Evolutionary conservation across 2,329 filamentous ascomycete genomes (phyloP), one percentile per base, ranked within the genome.

Genomic region (Bipolaris victoriae): DNA sequence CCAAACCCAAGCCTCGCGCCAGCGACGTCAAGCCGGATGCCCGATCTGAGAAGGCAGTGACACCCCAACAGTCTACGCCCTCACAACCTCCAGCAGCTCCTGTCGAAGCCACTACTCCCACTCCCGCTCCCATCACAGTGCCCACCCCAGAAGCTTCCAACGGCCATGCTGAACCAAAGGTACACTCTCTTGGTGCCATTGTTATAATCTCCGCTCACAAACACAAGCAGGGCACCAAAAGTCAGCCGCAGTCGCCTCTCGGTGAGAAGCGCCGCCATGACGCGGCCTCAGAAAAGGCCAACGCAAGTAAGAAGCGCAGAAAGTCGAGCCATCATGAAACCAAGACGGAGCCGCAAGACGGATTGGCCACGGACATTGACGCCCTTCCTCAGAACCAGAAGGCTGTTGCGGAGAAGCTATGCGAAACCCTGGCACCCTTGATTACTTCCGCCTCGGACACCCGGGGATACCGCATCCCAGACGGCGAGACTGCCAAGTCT

Each of bases 371-470:
- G 11, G 68, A 72, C 20, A 63, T 70, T n/a, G 64, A 63, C 1
- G 60, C 63, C 18, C 78, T 88, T 33, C 82, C 92, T 1, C 85
- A 87, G 18, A 82, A 86, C 35, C 88, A 93, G 61, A 88, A 87
- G 68, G 86, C 85, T 31, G 84, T 87, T 15, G 92, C 90, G 7
- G 87, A 86, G 64, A 86, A 87, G 20, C 77, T 98, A 29, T 82
- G 86, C 64, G 92, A 90, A 64, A 85, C 87, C 15, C 85, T 97
- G 40, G 77, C 81, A 40, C 83, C 87, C 52, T 83, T 89, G 55
- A 83, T 96, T 55, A 81, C 83, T n/a, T 76, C 81, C 35, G 86
- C 90, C 33, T 84, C 88, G 62, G 90, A 91, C 74, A 82, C 85
- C 53, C 84, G 86, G 15, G 80, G 85, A 9, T 88, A 88, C 65